phyloP scores from a whole-genome alignment of 352 stramenopile genomes.

The Paralagenidium karlingii region DNA sequence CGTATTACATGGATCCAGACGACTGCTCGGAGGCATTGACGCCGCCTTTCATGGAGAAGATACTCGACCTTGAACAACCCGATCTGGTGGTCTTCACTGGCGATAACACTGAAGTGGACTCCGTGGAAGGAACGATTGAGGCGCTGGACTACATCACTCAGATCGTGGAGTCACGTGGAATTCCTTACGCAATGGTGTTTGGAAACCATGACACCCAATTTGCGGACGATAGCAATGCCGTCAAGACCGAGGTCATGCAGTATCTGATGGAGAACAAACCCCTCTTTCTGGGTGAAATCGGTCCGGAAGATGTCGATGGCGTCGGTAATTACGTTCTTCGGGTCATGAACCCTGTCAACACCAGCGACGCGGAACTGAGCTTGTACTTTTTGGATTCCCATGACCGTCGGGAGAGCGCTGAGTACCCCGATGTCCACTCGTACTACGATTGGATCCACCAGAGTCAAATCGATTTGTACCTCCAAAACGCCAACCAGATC shows the following conservation, averaged over 20 bases:
- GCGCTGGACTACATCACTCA: slow-evolving; percentile 23
- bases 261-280: slow-evolving; percentile 14
- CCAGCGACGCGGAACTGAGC: slow-evolving; percentile 19
- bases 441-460: too few relatives aligned
- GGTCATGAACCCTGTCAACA: slow-evolving; percentile 15
- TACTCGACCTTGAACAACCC: slow-evolving; percentile 31
- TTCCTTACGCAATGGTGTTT: slow-evolving; percentile 43
- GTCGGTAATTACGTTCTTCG: slow-evolving; percentile 45
- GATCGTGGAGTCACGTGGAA: slow-evolving; percentile 18
- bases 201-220: slow-evolving; percentile 51
- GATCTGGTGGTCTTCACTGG: slow-evolving; percentile 45
- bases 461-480: too few relatives aligned
- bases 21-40: slow-evolving; percentile 32
- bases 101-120: slow-evolving; percentile 27
- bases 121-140: slow-evolving; percentile 5
- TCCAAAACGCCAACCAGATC: too few relatives aligned
- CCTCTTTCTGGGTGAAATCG: slow-evolving; percentile 24
- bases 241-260: slow-evolving; percentile 20
- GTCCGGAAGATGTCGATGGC: slow-evolving; percentile 17
- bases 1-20: slow-evolving; percentile 9
- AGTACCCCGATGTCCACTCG: too few relatives aligned
- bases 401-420: too few relatives aligned
- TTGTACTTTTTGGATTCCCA: slow-evolving; percentile 51
- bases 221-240: slow-evolving; percentile 25
- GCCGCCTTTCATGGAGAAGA: slow-evolving; percentile 23